A percentile compares a stretch with the other conserved stretches of the same genome.
Evolutionary conservation across 2,329 filamentous ascomycete genomes (phyloP).

Genomic region (Fonsecaea pedrosoi): DNA sequence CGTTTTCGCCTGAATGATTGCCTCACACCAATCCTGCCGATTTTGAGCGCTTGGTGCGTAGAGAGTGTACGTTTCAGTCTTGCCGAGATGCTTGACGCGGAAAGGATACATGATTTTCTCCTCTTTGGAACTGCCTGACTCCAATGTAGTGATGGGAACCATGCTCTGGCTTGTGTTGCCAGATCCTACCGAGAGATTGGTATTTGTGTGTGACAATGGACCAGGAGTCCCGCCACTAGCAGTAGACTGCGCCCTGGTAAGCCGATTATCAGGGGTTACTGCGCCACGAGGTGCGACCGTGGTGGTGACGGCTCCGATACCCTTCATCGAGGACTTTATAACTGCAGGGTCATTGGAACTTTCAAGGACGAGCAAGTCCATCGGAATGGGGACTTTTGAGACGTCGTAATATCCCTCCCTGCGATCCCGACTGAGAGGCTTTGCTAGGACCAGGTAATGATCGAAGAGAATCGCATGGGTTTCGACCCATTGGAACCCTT

Average conservation of each 20-base stretch:
- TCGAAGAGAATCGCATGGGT: conserved; percentile 94
- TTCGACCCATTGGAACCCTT: conserved; percentile 90
- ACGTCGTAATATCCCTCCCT: conserved; percentile 89
- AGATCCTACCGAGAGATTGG: conserved; percentile 69
- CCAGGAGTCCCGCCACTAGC: conserved; percentile 53
- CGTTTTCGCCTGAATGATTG: conserved; percentile 94
- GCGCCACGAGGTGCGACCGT: conserved; percentile 59
- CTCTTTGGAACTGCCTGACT: conserved; percentile 64
- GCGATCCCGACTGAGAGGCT: conserved; percentile 66
- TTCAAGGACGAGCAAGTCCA: conserved; percentile 92
- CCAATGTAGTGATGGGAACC: conserved; percentile 56
- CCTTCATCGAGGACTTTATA: conserved; percentile 73
- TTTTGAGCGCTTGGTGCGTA: conserved; percentile 79
- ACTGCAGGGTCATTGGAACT: conserved; percentile 91
- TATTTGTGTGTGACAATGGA: conserved; percentile 69
- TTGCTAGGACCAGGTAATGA: conserved; percentile 92
- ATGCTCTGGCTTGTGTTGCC: conserved; percentile 58
- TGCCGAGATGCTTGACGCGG: conserved; percentile 91
- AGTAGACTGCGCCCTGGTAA: conserved; percentile 59
- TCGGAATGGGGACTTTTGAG: conserved; percentile 91
- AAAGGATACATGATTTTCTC: conserved; percentile 91
- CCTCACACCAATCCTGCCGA: conserved; percentile 87
- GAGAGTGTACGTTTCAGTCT: conserved; percentile 83
- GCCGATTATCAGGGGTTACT: conserved; percentile 55
- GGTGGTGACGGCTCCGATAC: conserved; percentile 70